Evolutionary conservation across 2,329 filamentous ascomycete species (phyloP).

Genomic region (Diaporthe sp.): DNA sequence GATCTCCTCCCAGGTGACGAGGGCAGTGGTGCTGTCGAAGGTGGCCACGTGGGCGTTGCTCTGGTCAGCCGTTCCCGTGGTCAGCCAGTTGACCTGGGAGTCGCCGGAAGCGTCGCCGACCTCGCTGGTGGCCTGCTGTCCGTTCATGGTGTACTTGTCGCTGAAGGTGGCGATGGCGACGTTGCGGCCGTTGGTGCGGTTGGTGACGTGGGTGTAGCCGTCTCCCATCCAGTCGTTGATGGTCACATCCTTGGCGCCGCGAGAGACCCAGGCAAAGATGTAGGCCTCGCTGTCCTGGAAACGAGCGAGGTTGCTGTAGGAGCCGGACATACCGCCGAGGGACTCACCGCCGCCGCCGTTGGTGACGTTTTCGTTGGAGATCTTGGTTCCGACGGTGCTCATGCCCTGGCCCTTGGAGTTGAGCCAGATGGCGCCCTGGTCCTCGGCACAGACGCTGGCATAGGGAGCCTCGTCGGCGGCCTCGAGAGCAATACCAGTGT

Average conservation of each 20-base stretch:
- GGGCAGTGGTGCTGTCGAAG: constrained; percentile 61
- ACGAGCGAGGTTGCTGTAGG: constrained; percentile 66
- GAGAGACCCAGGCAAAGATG: constrained; percentile 72
- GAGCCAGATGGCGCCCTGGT: constrained; percentile 72
- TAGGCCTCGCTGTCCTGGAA: constrained; percentile 63
- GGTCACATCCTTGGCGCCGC: constrained; percentile 65
- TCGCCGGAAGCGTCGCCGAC: constrained; percentile 65
- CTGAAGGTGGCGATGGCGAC: constrained; percentile 67
- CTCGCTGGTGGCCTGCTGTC: constrained; percentile 62
- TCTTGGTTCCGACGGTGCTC: constrained; percentile 62
- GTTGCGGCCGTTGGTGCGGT: constrained; percentile 68
- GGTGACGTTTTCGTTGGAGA: constrained; percentile 71
- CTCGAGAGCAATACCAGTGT: constrained; percentile 73
- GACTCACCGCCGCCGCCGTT: constrained; percentile 68
- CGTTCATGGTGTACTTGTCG: constrained; percentile 67
- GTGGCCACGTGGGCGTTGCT: constrained; percentile 68
- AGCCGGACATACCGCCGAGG: constrained; percentile 72
- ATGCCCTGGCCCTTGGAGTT: constrained; percentile 70
- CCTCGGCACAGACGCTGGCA: constrained; percentile 68
- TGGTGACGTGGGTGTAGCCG: constrained; percentile 61
- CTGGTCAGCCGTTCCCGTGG: constrained; percentile 60
- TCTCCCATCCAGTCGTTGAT: constrained; percentile 67
- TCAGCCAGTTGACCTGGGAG: constrained; percentile 65
- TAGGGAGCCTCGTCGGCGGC: constrained; percentile 68
- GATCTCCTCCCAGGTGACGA: constrained; percentile 72